Evolutionary conservation across 192 early-diverging fungal genomes (phyloP).

Genomic region (Fimicolochytrium jonesii): DNA sequence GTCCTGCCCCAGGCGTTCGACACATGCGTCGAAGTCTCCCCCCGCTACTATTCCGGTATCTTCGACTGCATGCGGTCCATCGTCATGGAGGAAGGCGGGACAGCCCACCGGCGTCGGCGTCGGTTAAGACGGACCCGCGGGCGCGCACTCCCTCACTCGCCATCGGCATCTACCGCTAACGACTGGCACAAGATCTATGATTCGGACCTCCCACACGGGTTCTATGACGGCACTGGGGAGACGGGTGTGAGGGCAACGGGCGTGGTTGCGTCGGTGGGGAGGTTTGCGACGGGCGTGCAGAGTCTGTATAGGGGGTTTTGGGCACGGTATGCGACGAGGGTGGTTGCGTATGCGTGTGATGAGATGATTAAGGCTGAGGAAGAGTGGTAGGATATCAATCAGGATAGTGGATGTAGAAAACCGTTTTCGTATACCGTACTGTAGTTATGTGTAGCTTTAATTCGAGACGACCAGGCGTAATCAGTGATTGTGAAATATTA

Average conservation of each 20-base stretch:
- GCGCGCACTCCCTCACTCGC: background rate
- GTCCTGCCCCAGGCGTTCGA: constrained; percentile 24
- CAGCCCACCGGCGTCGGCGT: constrained; percentile 3
- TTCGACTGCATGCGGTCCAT: constrained; percentile 34
- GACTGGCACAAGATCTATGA: constrained; percentile 32
- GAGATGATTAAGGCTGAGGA: constrained; percentile 26
- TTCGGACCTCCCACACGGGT: constrained; percentile 16
- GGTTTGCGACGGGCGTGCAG: constrained; percentile 33
- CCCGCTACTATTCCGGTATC: constrained; percentile 35
- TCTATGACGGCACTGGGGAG: background rate
- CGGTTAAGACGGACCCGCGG: background rate
- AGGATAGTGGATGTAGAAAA: too few relatives aligned
- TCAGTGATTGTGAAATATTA: too few relatives aligned
- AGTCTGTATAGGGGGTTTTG: constrained; percentile 52
- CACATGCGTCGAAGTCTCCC: constrained; percentile 32
- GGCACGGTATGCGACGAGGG: constrained; percentile 38
- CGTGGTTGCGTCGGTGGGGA: constrained; percentile 6
- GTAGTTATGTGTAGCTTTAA: too few relatives aligned
- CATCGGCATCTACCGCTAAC: constrained; percentile 3
- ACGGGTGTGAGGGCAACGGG: background rate
- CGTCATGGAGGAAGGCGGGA: constrained; percentile 40
- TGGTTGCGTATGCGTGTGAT: constrained; percentile 37
- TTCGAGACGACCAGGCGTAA: too few relatives aligned
- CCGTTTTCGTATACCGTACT: too few relatives aligned
- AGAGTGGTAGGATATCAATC: constrained; percentile 3